A percentile compares a stretch with the other conserved stretches of the same genome.
Conservation (phyloP, 2,329 filamentous ascomycete genomes). For the Xylaria sp. region DNA sequence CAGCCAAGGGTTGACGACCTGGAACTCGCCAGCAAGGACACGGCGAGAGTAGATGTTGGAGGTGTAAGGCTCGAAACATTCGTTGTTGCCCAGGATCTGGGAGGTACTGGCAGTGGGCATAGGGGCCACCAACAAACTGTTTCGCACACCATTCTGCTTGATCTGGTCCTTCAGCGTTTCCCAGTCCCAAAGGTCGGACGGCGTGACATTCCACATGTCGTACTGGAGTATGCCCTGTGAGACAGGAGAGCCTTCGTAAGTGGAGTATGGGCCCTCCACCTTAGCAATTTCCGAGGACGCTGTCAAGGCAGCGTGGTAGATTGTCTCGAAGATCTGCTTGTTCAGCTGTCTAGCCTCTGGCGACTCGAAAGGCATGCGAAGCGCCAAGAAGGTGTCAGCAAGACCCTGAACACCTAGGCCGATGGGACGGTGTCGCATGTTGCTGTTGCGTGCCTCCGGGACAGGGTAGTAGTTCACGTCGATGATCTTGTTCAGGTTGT, state of each 20-base stretch:
- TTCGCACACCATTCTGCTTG: slow-evolving; percentile 89
- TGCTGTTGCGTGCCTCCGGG: slow-evolving; percentile 88
- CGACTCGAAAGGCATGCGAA: slow-evolving; percentile 96
- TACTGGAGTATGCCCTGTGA: slow-evolving; percentile 97
- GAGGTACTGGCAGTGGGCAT: slow-evolving; percentile 98
- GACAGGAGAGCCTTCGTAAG: slow-evolving; percentile 90
- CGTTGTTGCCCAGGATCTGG: slow-evolving; percentile 98
- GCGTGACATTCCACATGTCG: slow-evolving; percentile 97
- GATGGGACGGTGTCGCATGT: slow-evolving; percentile 94
- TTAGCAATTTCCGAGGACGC: slow-evolving; percentile 86
- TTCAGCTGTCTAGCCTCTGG: slow-evolving; percentile 92
- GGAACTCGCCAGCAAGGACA: slow-evolving; percentile 97
- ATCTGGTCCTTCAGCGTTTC: slow-evolving; percentile 84
- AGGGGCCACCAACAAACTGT: slow-evolving; percentile 91
- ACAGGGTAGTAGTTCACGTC: slow-evolving; percentile 99
- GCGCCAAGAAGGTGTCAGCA: slow-evolving; percentile 94
- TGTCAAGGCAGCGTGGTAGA: slow-evolving; percentile 94
- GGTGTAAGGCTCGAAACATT: slow-evolving; percentile 99
- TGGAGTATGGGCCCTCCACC: slow-evolving; percentile 80
- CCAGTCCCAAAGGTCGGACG: slow-evolving; percentile 97
- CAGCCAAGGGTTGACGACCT: slow-evolving; percentile 98
- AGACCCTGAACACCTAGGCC: slow-evolving; percentile 97
- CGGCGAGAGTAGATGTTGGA: slow-evolving; percentile 99
- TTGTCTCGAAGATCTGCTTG: slow-evolving; percentile 98
- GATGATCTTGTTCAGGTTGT: slow-evolving; percentile 97